Evolutionary conservation across 768 basidiomycete species (phyloP), one percentile per base, ranked within the genome.

Genomic region (Kwoniella mangroviensis): DNA sequence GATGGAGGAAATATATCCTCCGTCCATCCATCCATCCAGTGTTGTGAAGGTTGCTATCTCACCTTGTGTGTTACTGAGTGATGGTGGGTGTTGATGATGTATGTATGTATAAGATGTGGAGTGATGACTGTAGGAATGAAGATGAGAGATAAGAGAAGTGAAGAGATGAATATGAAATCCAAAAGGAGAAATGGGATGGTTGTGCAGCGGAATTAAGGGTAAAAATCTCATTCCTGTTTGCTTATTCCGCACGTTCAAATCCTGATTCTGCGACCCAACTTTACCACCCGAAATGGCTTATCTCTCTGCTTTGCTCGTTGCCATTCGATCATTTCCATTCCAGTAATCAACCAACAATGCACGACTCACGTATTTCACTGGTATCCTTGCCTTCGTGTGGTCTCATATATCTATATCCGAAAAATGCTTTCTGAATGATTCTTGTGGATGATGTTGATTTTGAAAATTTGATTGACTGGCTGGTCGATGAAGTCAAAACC

Each of bases 271-370:
- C 43, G 24, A 9, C 21, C 24, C 24, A 62, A 49, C 22, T 22
- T 52, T 40, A 57, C 26, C 5, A 34, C 56, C 56, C 56, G 56
- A 63, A 53, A 63, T 63, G 62, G 62, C 62, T 63, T 63, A 63
- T 63, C 51, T 63, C 58, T 59, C 34, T 42, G 21, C 34, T 42
- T 41, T 59, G 7, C 40, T 59, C 40, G 19, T 34, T 59, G n/a
- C 56, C 10, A n/a, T 59, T 59, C 56, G 26, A 28, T 55, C 45
- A 49, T 3, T 49, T 49, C 45, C 19, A 11, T 49, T 49, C 45
- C 45, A 13, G 19, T 49, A 26, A 21, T 4, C 21, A 26, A 22
- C 24, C 24, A 24, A 19, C 53, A 13, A 57, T 57, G 22, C 56
- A 57, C 40, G 26, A 57, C 56, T 57, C 56, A 57, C 56, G 28